These are phyloP conservation scores for Albugo candida DNA, from an alignment of 352 stramenopile genomes.

Conservation along the genomic window DNA sequence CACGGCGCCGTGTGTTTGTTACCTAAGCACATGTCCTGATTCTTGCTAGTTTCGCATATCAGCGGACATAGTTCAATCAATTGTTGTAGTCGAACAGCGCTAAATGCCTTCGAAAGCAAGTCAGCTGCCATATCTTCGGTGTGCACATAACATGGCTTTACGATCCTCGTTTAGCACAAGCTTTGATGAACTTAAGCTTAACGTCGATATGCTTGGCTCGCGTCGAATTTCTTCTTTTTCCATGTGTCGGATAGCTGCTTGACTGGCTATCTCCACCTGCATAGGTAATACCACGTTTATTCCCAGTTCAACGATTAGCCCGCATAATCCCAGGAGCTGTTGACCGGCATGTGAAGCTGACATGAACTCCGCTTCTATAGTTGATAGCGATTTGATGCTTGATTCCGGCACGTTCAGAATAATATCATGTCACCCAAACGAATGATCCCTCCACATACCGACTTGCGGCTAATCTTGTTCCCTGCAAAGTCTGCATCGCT, in stretches of 20 bases:
- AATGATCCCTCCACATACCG: slow-evolving; percentile 6
- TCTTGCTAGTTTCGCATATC: too few relatives aligned
- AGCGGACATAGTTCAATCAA: too few relatives aligned
- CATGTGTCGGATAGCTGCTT: not conserved
- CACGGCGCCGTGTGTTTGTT: too few relatives aligned
- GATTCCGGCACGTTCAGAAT: slow-evolving; percentile 7
- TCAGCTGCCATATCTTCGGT: too few relatives aligned
- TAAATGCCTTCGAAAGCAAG: too few relatives aligned
- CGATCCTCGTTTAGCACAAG: not conserved
- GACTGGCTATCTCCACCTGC: not conserved
- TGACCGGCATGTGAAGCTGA: not conserved
- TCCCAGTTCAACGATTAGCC: slow-evolving; percentile 3
- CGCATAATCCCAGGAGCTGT: slow-evolving; percentile 3
- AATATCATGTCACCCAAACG: slow-evolving; percentile 6
- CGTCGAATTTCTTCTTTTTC: not conserved
- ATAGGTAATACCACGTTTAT: not conserved
- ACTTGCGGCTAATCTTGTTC: slow-evolving; percentile 7
- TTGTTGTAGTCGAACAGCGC: too few relatives aligned
- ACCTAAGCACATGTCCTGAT: too few relatives aligned
- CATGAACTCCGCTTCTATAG: slow-evolving; percentile 10
- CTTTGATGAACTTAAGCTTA: not conserved
- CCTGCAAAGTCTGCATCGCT: slow-evolving; percentile 12
- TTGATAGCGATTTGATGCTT: slow-evolving; percentile 5
- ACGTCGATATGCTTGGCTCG: not conserved
- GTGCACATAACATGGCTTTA: too few relatives aligned